These are phyloP conservation scores for Apiospora saccharicola DNA, from an alignment of 2,329 filamentous ascomycete genomes.

Conservation along the genomic window DNA sequence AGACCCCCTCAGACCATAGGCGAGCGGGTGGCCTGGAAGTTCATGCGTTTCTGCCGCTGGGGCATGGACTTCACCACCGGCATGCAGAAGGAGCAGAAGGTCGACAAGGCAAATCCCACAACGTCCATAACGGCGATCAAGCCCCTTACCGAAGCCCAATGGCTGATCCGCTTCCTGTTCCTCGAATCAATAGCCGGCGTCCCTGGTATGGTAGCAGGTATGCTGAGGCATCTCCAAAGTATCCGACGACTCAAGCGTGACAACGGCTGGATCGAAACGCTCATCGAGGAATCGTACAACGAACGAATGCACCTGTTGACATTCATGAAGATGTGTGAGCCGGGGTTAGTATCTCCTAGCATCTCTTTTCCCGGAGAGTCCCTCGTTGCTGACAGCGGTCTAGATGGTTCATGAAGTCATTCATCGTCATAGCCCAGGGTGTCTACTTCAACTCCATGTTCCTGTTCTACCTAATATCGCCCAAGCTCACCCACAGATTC, in stretches of 20 bases:
- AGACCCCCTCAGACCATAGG: slow-evolving; percentile 75
- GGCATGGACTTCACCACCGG: slow-evolving; percentile 85
- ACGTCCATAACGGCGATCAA: slow-evolving; percentile 60
- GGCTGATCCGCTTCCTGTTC: slow-evolving; percentile 89
- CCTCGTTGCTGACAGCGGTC: slow-evolving; percentile 39
- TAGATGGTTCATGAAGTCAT: slow-evolving; percentile 87
- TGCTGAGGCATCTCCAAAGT: slow-evolving; percentile 87
- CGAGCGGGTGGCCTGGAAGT: slow-evolving; percentile 79
- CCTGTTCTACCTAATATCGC: slow-evolving; percentile 84
- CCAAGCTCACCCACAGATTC: slow-evolving; percentile 90
- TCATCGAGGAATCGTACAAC: slow-evolving; percentile 90
- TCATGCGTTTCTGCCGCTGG: slow-evolving; percentile 79
- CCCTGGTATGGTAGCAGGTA: slow-evolving; percentile 95
- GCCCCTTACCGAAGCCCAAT: slow-evolving; percentile 84
- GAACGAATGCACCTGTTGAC: slow-evolving; percentile 93
- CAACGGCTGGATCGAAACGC: slow-evolving; percentile 95
- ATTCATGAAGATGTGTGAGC: slow-evolving; percentile 90
- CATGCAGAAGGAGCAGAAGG: slow-evolving; percentile 73
- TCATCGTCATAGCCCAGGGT: slow-evolving; percentile 92
- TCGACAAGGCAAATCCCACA: slow-evolving; percentile 63
- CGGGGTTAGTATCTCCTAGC: slow-evolving; percentile 54
- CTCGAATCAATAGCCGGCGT: slow-evolving; percentile 94
- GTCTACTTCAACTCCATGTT: slow-evolving; percentile 98
- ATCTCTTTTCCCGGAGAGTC: background rate
- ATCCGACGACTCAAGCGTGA: slow-evolving; percentile 87